Conservation (phyloP, 2,329 filamentous ascomycete genomes). For the Penicillium sp. region DNA sequence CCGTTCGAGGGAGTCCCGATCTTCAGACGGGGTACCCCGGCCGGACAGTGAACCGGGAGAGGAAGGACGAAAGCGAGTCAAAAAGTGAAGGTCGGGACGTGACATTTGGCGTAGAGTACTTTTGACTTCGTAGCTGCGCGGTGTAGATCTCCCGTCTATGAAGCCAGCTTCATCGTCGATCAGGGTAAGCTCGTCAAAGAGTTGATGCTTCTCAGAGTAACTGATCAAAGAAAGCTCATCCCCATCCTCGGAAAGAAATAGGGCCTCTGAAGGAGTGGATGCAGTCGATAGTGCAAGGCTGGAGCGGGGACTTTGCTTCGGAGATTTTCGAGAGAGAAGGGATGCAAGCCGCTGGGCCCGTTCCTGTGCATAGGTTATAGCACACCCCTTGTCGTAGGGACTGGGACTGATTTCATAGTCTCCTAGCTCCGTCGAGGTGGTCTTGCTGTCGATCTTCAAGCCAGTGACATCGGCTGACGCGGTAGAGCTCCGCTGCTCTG, state of each 20-base stretch:
- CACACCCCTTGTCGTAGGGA: conserved; percentile 33
- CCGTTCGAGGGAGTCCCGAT: conserved; percentile 56
- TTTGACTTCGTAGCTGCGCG: conserved; percentile 32
- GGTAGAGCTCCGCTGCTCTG: conserved; percentile 26
- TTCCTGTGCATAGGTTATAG: conserved; percentile 36
- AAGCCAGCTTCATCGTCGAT: conserved; percentile 32
- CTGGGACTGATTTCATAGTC: conserved; percentile 28
- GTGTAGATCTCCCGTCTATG: conserved; percentile 27
- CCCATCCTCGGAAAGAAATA: conserved; percentile 28
- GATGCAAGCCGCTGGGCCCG: conserved; percentile 35
- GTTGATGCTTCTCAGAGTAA: conserved; percentile 33
- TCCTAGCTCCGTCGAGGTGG: conserved; percentile 22
- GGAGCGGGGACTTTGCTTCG: conserved; percentile 27
- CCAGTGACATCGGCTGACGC: conserved; percentile 30
- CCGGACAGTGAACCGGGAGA: conserved; percentile 35
- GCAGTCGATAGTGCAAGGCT: conserved; percentile 30
- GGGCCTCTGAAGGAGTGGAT: conserved; percentile 29
- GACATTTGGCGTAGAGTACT: conserved; percentile 39
- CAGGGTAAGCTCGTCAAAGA: conserved; percentile 21
- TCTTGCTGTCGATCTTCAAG: conserved; percentile 26
- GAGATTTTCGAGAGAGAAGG: conserved; percentile 34
- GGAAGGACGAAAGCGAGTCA: conserved; percentile 33
- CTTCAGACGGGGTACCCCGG: conserved; percentile 34
- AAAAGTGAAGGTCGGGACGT: conserved; percentile 31
- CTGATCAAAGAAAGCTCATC: conserved; percentile 38